Evolutionary conservation across 805 yeast species (phyloP).

Genomic region (Yarrowia sp.): DNA sequence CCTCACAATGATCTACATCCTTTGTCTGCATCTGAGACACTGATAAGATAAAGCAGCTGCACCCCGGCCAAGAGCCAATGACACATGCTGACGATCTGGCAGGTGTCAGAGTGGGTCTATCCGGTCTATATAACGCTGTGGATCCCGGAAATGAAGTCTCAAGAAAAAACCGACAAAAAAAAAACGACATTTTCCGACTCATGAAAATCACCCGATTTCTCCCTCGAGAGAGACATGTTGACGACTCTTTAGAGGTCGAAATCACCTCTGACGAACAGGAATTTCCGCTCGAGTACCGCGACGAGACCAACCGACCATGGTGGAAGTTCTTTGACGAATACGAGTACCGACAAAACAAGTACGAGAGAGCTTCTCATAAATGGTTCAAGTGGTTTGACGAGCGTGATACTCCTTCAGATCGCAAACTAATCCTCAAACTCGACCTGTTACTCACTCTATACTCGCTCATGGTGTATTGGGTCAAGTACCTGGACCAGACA

Average conservation of each 20-base stretch:
- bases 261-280: background rate
- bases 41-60: too few relatives aligned
- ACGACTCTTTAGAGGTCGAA: background rate
- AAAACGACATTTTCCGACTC: background rate
- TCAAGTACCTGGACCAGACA: constrained; percentile 58
- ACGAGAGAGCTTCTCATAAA: background rate
- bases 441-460: constrained; percentile 56
- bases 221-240: background rate
- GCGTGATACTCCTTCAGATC: constrained; percentile 49
- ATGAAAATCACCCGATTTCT: background rate
- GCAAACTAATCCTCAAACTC: constrained; percentile 48
- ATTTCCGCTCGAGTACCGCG: background rate
- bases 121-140: too few relatives aligned
- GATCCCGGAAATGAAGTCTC: too few relatives aligned
- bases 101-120: too few relatives aligned
- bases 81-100: too few relatives aligned
- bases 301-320: constrained; percentile 1
- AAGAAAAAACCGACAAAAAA: too few relatives aligned
- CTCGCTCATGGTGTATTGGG: constrained; percentile 55
- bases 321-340: constrained; percentile 40
- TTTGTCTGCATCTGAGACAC: too few relatives aligned
- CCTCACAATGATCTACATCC: too few relatives aligned
- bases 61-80: too few relatives aligned
- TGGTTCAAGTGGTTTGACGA: constrained; percentile 53
- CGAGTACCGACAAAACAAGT: constrained; percentile 10